Conservation (phyloP, 2,329 filamentous ascomycete species). For the Talaromyces marneffei region DNA sequence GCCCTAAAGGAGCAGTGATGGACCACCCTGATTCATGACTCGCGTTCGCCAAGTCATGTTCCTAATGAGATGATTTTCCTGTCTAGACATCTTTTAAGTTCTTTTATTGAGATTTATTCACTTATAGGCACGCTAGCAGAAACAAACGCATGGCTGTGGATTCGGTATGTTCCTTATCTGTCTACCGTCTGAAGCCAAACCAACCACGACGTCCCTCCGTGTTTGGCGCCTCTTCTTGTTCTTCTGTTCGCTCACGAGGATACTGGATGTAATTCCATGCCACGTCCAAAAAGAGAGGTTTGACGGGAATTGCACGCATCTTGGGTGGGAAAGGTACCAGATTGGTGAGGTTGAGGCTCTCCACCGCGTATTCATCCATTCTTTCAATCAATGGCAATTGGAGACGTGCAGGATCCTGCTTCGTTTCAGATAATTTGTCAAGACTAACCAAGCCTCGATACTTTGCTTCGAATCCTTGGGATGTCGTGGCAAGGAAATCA, state of each 20-base stretch:
- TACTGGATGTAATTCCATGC: constrained; percentile 98
- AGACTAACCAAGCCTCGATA: constrained; percentile 83
- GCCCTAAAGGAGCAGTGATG: background rate
- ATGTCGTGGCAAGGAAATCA: constrained; percentile 53
- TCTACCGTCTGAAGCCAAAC: constrained; percentile 62
- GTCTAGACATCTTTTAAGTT: too few relatives aligned
- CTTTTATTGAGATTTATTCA: too few relatives aligned
- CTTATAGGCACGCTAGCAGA: background rate
- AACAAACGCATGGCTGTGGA: background rate
- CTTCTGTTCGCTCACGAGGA: constrained; percentile 52
- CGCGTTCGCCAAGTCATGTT: background rate
- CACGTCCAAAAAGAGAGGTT: constrained; percentile 91
- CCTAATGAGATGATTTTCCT: background rate
- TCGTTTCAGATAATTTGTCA: constrained; percentile 54
- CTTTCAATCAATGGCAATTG: constrained; percentile 64
- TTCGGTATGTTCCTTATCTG: background rate
- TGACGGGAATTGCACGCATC: constrained; percentile 76
- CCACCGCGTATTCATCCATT: constrained; percentile 67
- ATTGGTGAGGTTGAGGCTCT: constrained; percentile 67
- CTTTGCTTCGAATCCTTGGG: constrained; percentile 69
- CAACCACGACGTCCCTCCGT: constrained; percentile 63
- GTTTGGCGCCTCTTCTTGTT: constrained; percentile 21
- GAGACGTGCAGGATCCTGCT: constrained; percentile 36
- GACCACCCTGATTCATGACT: background rate
- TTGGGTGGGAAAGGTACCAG: constrained; percentile 83